Base-by-base conservation (phyloP, 345 rosid species). In the Gossypium longicalyx region DNA sequence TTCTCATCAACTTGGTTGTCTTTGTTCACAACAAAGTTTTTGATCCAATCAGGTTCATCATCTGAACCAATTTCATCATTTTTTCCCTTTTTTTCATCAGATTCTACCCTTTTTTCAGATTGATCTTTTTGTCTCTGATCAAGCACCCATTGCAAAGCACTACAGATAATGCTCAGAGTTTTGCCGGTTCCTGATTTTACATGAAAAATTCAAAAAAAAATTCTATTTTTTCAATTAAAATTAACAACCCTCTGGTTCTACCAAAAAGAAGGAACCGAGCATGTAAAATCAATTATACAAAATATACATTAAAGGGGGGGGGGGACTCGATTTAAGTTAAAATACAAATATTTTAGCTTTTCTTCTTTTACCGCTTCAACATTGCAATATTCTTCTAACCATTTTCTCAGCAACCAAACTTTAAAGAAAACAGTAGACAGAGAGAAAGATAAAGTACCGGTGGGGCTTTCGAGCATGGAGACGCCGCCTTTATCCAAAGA, bases 381-480 rank as follows among this genome's bases (percentile, higher is more conserved):
- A 45, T 45, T 22, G 3, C 7, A 19, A 65, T 11, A 10, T 19
- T 65, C 15, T 65, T 20, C 27, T 70, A 23, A 34, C 45, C 16
- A 9, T 70, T 52, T 54, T 70, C 49, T 67, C 22, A 52, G 74
- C 11, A 64, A 15, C 59, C 52, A 27, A 25, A 48, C 56, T 12
- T 49, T 12, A 22, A 7, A 3, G 4, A 51, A 25, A 3, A 15
- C 4, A 13, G 4, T 59, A 29, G 5, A 59, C 10, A 68, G 15
- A 74, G 54, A 52, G 2, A 52, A 7, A 57, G 11, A 57, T 23
- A 44, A 59, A 73, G 48, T 67, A 92, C 98, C 98, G 1, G 97
- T 94, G 69, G 98, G 97, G 82, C 97, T 94, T 53, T 94, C 97
- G 74, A 94, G 97, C 93, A 94, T 89, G 87, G 97, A 89, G 73